Base-by-base conservation (phyloP, 2,329 filamentous ascomycete species). In the Diaporthe destruens region DNA sequence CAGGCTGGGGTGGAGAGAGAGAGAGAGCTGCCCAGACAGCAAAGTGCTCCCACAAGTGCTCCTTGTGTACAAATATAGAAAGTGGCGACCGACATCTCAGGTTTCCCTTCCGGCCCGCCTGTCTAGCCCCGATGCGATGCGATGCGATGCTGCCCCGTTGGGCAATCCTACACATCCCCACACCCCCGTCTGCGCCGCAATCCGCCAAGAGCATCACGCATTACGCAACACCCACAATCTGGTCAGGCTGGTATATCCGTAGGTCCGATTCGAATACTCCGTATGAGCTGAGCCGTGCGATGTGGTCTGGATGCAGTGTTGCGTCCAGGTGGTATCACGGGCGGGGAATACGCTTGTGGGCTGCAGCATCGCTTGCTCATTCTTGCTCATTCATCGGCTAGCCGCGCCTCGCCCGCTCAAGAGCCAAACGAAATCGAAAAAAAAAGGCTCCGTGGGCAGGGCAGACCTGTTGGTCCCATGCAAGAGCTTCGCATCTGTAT, bases 151-250 rank as follows among this genome's bases (percentile, higher is more conserved):
- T 65, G 44, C 44, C 29, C 49, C 51, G 59, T 63, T 65, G 29
- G 59, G 12, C n/a, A 65, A 65, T 65, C 59, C 59, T 44, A 18
- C 59, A 32, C 61, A 53, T 66, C 61, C 61, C 51, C 44, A 47
- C 44, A 16, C 14, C 42, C 23, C 54, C 47, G 32, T 34, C 61
- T 53, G 61, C 47, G 61, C 61, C 61, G 61, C 61, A 66, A 53
- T 65, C 61, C 61, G 61, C 61, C 47, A 66, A 66, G 47, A 25
- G 36, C 20, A 25, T 39, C 47, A 25, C 16, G 39, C 51, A 47
- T 66, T 32, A 25, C 16, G 39, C 51, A 47, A 53, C 61, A 32
- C 29, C 44, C 61, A 65, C 29, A 25, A 3, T n/a, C 3, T 44
- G 57, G 16, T 6, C 36, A 25, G 6, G 12, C 3, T 44, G 57